Conservation (phyloP, 148 eudicot species). For the Cornus kousa region DNA sequence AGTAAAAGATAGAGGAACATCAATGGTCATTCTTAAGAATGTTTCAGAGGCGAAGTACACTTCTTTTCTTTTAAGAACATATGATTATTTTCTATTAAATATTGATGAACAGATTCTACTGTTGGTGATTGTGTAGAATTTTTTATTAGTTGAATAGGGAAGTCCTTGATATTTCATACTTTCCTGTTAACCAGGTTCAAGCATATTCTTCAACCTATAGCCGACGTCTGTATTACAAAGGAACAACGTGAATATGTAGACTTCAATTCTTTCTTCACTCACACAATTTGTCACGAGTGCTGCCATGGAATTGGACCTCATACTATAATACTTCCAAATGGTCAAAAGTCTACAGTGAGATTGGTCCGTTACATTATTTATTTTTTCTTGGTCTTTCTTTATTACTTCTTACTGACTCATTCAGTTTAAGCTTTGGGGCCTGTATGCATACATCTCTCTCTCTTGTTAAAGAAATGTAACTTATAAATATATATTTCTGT, state of each 20-base stretch:
- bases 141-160: constrained; percentile 4
- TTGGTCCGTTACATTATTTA: constrained; percentile 49
- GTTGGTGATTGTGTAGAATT: not conserved
- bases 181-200: constrained; percentile 58
- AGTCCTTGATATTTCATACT: constrained; percentile 2
- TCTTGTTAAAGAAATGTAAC: not conserved
- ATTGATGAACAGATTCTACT: not conserved
- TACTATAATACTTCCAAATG: constrained; percentile 78
- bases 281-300: constrained; percentile 98
- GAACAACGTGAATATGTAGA: constrained; percentile 82
- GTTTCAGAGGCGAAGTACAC: constrained; percentile 95
- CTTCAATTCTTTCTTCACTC: constrained; percentile 96
- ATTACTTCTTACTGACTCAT: not conserved
- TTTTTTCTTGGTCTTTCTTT: not conserved
- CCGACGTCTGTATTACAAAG: constrained; percentile 62
- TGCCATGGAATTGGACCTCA: constrained; percentile 99
- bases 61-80: constrained; percentile 15
- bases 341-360: constrained; percentile 90
- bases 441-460: not conserved
- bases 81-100: not conserved
- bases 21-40: constrained; percentile 98
- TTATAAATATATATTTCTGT: not conserved
- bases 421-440: not conserved
- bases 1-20: constrained; percentile 91
- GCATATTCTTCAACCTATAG: constrained; percentile 92